phyloP scores from a whole-genome alignment of 2,329 filamentous ascomycete species.

The Penicillium expansum region DNA sequence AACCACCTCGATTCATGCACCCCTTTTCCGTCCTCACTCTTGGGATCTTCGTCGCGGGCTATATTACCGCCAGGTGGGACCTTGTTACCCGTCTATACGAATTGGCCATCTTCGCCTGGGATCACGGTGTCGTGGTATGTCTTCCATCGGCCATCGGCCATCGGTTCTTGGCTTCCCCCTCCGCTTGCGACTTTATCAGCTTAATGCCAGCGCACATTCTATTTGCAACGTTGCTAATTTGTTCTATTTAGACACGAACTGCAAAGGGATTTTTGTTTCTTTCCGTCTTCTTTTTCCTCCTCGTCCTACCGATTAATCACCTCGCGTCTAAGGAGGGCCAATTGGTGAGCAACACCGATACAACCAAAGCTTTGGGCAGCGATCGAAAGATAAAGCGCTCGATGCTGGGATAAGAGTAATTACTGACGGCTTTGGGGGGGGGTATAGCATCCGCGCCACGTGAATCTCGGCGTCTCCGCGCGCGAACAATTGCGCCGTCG shows the following conservation, averaged over 20 bases:
- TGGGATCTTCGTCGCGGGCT: conserved; percentile 98
- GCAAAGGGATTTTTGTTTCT: conserved; percentile 81
- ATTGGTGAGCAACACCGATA: conserved; percentile 58
- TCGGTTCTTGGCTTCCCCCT: conserved; percentile 9
- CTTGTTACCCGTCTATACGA: conserved; percentile 96
- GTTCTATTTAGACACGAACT: conserved; percentile 65
- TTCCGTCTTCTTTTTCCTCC: conserved; percentile 76
- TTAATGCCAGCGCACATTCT: conserved; percentile 1
- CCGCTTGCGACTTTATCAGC: conserved; percentile 3
- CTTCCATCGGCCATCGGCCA: neutral
- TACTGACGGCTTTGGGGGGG: conserved; percentile 8
- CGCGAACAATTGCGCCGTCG: conserved; percentile 90
- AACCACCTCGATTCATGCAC: conserved; percentile 68
- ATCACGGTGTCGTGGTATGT: conserved; percentile 93
- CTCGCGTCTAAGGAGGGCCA: conserved; percentile 77
- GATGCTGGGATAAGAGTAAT: neutral
- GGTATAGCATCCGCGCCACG: conserved; percentile 75
- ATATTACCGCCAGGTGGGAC: conserved; percentile 99
- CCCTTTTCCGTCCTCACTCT: conserved; percentile 93
- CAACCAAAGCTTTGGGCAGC: conserved; percentile 2
- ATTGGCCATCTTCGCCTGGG: conserved; percentile 94
- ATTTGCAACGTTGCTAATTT: conserved; percentile 7
- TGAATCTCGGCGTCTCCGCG: conserved; percentile 80
- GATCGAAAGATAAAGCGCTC: neutral
- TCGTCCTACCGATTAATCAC: conserved; percentile 80